Evolutionary conservation across 257 asterid species (phyloP).

Genomic region (Ballota nigra): DNA sequence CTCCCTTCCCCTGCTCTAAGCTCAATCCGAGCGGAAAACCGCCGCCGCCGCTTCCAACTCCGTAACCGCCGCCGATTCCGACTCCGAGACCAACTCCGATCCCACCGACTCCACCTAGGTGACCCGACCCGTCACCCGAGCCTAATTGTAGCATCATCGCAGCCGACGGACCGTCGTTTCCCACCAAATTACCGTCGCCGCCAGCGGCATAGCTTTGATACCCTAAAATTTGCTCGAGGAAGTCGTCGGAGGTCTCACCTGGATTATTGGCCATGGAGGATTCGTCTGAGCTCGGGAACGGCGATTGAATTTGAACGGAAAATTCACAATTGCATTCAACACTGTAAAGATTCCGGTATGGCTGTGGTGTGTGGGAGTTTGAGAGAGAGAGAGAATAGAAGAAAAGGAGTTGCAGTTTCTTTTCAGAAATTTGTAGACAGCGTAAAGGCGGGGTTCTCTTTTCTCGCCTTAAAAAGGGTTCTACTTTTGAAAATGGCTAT

Average conservation of each 20-base stretch:
- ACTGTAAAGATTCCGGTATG: neutral
- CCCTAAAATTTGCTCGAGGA: constrained; percentile 78
- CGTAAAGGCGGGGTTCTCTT: constrained; percentile 24
- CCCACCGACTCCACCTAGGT: constrained; percentile 53
- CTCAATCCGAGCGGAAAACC: constrained; percentile 83
- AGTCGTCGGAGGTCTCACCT: constrained; percentile 76
- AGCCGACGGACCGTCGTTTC: constrained; percentile 40
- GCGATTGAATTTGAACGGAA: constrained; percentile 14
- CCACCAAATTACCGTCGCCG: constrained; percentile 46
- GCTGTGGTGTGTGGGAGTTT: neutral
- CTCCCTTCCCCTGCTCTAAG: constrained; percentile 76
- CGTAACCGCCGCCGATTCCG: constrained; percentile 35
- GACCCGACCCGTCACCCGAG: constrained; percentile 54
- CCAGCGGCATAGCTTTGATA: constrained; percentile 55
- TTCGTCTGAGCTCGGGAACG: neutral
- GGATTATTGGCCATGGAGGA: constrained; percentile 71
- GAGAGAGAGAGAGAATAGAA: neutral
- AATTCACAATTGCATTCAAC: neutral
- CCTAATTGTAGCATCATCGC: constrained; percentile 64
- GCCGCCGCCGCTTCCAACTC: constrained; percentile 37
- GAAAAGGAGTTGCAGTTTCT: constrained; percentile 20
- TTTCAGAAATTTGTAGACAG: neutral
- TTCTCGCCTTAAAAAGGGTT: constrained; percentile 26
- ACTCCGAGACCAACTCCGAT: constrained; percentile 41
- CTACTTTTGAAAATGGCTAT: constrained; percentile 15